Evolutionary conservation across 352 stramenopile species (phyloP), one percentile per base, ranked within the genome.

Genomic region (Stramenopiles sp.): DNA sequence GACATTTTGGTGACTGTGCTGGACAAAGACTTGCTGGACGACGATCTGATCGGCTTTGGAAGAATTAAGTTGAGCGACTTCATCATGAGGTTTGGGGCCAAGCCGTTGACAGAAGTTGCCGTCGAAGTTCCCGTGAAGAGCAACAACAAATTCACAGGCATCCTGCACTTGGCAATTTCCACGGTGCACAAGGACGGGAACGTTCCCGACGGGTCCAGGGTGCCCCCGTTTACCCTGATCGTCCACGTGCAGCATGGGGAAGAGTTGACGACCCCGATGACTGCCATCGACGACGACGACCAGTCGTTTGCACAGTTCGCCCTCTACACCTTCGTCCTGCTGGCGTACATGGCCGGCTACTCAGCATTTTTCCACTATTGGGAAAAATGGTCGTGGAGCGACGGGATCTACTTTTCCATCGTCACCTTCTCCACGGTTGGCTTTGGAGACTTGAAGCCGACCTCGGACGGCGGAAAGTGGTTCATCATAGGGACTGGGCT

Each of bases 361-460:
- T 31, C 53, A 4, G 6, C 12, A 2, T 71, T 71, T 6, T 71
- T 71, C 6, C 33, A 33, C 35, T 6, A 35, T 4, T 71, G 6
- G 33, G 53, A 71, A 71, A 33, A 6, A 6, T 71, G 53, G 53
- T 71, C 33, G 31, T 71, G 33, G 33, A 71, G 31, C 4, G 33
- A 71, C 35, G 53, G 53, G 2, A 71, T 71, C 31, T 71, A 71
- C 12, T 71, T 71, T 71, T 31, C 53, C 35, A 33, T 71, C 2
- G 53, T 71, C 2, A 71, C 53, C 33, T 71, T 71, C 6, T 71
- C 53, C 4, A 71, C 53, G 6, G 53, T 71, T 35, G 53, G 53
- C 6, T 71, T 35, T 6, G 53, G 53, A 2, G 53, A 71, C 12
- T 71, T 71, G 53, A 35, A 31, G 6, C 53, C 53, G 12, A 33